phyloP scores from a whole-genome alignment of 495 filamentous ascomycete species.

The Penicillium roqueforti region DNA sequence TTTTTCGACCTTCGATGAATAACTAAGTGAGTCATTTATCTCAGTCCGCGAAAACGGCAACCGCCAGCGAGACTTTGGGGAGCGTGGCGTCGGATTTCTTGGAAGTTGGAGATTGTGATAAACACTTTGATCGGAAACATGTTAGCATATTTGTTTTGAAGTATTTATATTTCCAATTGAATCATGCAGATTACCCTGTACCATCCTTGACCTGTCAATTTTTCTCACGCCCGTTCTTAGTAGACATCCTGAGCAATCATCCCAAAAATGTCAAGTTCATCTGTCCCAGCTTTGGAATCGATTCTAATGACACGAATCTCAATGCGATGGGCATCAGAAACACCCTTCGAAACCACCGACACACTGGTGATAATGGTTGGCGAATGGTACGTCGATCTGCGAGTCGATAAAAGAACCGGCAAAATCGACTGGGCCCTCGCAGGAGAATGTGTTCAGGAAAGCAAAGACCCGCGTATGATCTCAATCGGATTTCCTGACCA shows the following conservation, averaged over 20 bases:
- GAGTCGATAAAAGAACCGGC: conserved; percentile 17
- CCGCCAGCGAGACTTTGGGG: neutral
- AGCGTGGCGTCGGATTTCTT: neutral
- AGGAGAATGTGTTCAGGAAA: neutral
- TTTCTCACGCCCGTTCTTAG: neutral
- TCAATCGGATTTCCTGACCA: neutral
- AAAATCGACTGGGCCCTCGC: conserved; percentile 25
- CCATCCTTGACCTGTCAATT: neutral
- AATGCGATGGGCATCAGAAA: conserved; percentile 18
- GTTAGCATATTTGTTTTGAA: neutral
- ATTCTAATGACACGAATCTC: conserved; percentile 7
- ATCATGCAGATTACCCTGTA: neutral
- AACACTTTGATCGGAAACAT: neutral
- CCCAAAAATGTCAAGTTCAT: neutral
- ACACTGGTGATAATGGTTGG: conserved; percentile 18
- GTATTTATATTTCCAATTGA: neutral
- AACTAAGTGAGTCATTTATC: neutral
- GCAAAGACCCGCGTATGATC: neutral
- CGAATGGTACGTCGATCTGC: conserved; percentile 16
- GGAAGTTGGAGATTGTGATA: neutral
- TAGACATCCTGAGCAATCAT: neutral
- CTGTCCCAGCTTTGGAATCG: neutral
- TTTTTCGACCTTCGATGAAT: neutral
- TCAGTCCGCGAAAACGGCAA: neutral
- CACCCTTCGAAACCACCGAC: conserved; percentile 15